These are phyloP conservation scores for Mucor circinelloides DNA, from an alignment of 371 early-diverging fungal genomes.

Conservation along the genomic window DNA sequence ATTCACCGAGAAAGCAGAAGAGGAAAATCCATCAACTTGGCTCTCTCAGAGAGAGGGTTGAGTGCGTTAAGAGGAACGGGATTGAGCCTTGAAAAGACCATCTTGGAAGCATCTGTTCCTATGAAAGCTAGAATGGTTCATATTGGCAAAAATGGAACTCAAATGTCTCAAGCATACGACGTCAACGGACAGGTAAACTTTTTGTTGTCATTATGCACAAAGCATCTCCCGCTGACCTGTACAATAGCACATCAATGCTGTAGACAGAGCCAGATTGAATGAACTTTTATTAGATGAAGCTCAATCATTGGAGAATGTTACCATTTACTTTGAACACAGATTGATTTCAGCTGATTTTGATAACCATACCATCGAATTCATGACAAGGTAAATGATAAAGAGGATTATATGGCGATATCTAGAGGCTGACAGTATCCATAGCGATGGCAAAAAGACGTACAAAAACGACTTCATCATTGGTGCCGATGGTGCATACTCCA, in stretches of 20 bases:
- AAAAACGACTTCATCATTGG: conserved; percentile 87
- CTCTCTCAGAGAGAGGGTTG: conserved; percentile 89
- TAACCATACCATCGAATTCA: conserved; percentile 45
- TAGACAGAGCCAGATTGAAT: conserved; percentile 86
- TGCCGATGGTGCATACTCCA: conserved; percentile 94
- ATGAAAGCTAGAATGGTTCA: conserved; percentile 97
- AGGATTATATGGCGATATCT: not conserved
- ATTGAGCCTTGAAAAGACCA: conserved; percentile 62
- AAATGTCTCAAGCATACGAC: conserved; percentile 85
- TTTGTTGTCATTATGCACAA: not conserved
- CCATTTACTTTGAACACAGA: conserved; percentile 69
- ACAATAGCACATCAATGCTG: conserved; percentile 88
- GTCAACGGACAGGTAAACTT: conserved; percentile 77
- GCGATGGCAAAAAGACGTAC: not conserved
- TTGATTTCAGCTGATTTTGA: conserved; percentile 68
- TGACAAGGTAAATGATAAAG: conserved; percentile 23
- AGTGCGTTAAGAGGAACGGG: conserved; percentile 78
- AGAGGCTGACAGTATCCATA: not conserved
- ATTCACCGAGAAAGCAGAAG: conserved; percentile 58
- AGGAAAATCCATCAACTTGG: conserved; percentile 92
- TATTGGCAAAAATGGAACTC: conserved; percentile 62
- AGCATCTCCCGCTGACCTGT: too few species aligned
- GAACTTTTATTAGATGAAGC: conserved; percentile 75
- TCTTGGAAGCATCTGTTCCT: conserved; percentile 78
- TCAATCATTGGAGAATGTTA: conserved; percentile 65